Conservation (phyloP, 345 rosid species). For the Arabidopsis suecica region DNA sequence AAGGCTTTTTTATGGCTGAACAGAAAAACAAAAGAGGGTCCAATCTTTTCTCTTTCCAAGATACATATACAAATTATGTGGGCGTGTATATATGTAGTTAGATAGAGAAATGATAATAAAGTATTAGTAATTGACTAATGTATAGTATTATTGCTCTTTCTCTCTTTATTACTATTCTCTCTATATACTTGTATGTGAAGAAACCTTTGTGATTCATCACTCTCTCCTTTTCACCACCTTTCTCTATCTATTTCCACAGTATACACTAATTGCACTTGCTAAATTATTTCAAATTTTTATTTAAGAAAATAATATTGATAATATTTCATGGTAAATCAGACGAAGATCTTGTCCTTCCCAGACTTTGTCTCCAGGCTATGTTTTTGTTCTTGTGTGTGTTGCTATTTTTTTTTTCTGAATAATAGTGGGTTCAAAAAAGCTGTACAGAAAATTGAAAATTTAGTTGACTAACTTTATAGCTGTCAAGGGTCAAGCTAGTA, state of each 20-base stretch:
- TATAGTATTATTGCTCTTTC: background rate
- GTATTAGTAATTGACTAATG: background rate
- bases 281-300: background rate
- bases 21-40: slow-evolving; percentile 56
- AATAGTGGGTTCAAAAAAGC: slow-evolving; percentile 38
- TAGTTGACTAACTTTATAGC: slow-evolving; percentile 36
- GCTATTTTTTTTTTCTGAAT: background rate
- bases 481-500: background rate
- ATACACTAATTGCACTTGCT: slow-evolving; percentile 37
- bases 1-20: slow-evolving; percentile 47
- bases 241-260: slow-evolving; percentile 32
- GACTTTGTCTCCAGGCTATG: slow-evolving; percentile 49
- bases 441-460: slow-evolving; percentile 32
- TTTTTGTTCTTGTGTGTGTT: slow-evolving; percentile 32
- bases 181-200: slow-evolving; percentile 53
- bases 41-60: slow-evolving; percentile 53
- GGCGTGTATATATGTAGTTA: background rate
- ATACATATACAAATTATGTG: slow-evolving; percentile 13
- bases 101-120: background rate
- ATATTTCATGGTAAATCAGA: slow-evolving; percentile 46
- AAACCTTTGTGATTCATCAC: slow-evolving; percentile 57
- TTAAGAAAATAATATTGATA: slow-evolving; percentile 6
- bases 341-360: slow-evolving; percentile 62
- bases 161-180: background rate
- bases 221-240: slow-evolving; percentile 44